phyloP scores from a whole-genome alignment of 306 rosid species.

The Senna tora region DNA sequence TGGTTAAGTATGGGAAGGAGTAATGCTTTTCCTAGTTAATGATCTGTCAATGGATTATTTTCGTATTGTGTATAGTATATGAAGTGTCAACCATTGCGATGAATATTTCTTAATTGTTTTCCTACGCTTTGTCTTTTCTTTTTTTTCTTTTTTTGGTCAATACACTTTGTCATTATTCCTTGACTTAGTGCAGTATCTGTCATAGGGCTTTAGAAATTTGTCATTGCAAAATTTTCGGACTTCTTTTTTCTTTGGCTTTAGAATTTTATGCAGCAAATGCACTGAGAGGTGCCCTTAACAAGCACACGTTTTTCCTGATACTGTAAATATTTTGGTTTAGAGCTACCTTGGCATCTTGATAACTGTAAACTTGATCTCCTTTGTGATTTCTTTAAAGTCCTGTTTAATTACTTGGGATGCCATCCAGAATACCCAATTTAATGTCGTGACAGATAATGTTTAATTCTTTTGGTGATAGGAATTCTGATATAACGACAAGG shows the following conservation, averaged over 20 bases:
- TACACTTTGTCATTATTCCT: background rate
- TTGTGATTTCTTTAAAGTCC: slow-evolving; percentile 28
- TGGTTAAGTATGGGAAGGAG: background rate
- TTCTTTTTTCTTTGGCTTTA: background rate
- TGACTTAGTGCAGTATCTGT: background rate
- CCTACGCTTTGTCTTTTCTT: too few relatives aligned
- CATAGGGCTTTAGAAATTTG: background rate
- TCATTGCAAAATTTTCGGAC: background rate
- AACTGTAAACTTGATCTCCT: background rate
- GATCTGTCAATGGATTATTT: background rate
- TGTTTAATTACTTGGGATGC: slow-evolving; percentile 30
- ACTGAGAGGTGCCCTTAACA: too few relatives aligned
- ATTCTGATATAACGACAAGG: slow-evolving; percentile 66
- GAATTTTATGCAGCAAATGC: background rate
- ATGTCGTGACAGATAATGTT: slow-evolving; percentile 19
- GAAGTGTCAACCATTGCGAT: background rate
- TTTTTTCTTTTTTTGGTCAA: too few relatives aligned
- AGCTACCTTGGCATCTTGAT: slow-evolving; percentile 16
- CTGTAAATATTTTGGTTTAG: slow-evolving; percentile 1
- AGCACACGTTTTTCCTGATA: background rate
- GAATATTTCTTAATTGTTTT: background rate
- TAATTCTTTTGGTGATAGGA: slow-evolving; percentile 57
- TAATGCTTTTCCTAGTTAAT: background rate
- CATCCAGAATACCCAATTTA: slow-evolving; percentile 22
- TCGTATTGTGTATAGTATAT: background rate